A percentile compares a stretch with the other conserved stretches of the same genome.
These are phyloP conservation scores for Metschnikowia similis DNA, from an alignment of 805 yeast species.

Conservation along the genomic window DNA sequence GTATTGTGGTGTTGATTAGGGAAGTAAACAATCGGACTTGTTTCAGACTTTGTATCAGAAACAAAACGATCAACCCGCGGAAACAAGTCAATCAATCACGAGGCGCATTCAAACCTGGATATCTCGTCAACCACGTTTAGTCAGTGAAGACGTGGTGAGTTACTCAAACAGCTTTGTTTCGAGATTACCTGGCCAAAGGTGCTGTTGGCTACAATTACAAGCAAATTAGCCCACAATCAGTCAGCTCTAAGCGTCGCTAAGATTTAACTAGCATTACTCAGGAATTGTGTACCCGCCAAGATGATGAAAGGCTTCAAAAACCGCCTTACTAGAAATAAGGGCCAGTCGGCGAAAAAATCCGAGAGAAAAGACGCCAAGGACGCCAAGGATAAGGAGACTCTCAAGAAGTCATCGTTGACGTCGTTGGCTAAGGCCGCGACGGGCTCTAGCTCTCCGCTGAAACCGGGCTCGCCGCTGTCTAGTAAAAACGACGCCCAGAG, in stretches of 20 bases:
- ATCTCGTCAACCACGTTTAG: too few relatives aligned
- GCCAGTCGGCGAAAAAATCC: slow-evolving; percentile 28
- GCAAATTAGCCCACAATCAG: neutral
- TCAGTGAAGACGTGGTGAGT: too few relatives aligned
- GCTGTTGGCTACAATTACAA: neutral
- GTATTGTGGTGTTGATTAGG: neutral
- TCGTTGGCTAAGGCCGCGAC: slow-evolving; percentile 6
- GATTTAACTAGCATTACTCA: neutral
- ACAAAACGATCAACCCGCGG: too few relatives aligned
- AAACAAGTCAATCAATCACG: too few relatives aligned
- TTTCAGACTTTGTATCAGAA: neutral
- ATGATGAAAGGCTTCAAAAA: slow-evolving; percentile 77
- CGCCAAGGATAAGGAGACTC: slow-evolving; percentile 30
- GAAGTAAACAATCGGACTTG: neutral
- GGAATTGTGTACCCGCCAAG: slow-evolving; percentile 22
- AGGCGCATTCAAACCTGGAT: too few relatives aligned
- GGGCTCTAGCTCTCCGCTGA: slow-evolving; percentile 1
- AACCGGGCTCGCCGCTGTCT: neutral
- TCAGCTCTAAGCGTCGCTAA: too few relatives aligned
- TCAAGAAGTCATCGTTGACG: slow-evolving; percentile 5
- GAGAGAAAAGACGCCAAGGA: slow-evolving; percentile 35
- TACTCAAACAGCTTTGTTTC: too few relatives aligned
- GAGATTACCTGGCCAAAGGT: too few relatives aligned
- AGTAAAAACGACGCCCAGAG: slow-evolving; percentile 11
- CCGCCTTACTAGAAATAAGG: slow-evolving; percentile 41